Evolutionary conservation across 2,329 filamentous ascomycete species (phyloP).

Genomic region (Aschersonia sp.): DNA sequence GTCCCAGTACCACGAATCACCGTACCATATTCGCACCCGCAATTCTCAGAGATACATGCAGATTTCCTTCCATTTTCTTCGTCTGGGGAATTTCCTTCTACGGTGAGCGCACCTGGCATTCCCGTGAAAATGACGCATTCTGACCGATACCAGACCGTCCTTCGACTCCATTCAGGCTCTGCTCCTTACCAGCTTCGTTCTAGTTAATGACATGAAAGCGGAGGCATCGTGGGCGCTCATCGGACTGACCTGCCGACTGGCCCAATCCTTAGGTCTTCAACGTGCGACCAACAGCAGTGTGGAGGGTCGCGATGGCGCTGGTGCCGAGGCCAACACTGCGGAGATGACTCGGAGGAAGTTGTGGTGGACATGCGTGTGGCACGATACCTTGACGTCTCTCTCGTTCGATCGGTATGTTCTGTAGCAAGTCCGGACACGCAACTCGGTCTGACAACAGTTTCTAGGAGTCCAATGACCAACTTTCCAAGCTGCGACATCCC

Average conservation of each 20-base stretch:
- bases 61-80: slow-evolving; percentile 50
- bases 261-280: slow-evolving; percentile 49
- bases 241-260: slow-evolving; percentile 49
- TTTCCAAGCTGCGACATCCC: slow-evolving; percentile 41
- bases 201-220: slow-evolving; percentile 56
- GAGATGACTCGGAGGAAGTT: slow-evolving; percentile 40
- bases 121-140: not conserved
- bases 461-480: slow-evolving; percentile 48
- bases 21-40: slow-evolving; percentile 44
- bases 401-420: slow-evolving; percentile 44
- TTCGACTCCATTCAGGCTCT: slow-evolving; percentile 52
- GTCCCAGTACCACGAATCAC: slow-evolving; percentile 51
- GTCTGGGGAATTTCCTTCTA: slow-evolving; percentile 48
- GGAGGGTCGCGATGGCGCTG: slow-evolving; percentile 28
- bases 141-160: slow-evolving; percentile 30
- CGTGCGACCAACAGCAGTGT: slow-evolving; percentile 21
- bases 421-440: not conserved
- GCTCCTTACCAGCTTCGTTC: slow-evolving; percentile 46
- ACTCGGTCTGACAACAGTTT: not conserved
- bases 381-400: slow-evolving; percentile 49
- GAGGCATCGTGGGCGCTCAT: slow-evolving; percentile 53
- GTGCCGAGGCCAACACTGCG: slow-evolving; percentile 31
- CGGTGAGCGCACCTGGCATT: slow-evolving; percentile 20
- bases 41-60: slow-evolving; percentile 48
- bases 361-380: slow-evolving; percentile 55